Percentiles rank a stretch among this genome's conserved stretches.
Evolutionary conservation across 2,329 filamentous ascomycete genomes (phyloP).

Genomic region (Podosphaera aphanis): DNA sequence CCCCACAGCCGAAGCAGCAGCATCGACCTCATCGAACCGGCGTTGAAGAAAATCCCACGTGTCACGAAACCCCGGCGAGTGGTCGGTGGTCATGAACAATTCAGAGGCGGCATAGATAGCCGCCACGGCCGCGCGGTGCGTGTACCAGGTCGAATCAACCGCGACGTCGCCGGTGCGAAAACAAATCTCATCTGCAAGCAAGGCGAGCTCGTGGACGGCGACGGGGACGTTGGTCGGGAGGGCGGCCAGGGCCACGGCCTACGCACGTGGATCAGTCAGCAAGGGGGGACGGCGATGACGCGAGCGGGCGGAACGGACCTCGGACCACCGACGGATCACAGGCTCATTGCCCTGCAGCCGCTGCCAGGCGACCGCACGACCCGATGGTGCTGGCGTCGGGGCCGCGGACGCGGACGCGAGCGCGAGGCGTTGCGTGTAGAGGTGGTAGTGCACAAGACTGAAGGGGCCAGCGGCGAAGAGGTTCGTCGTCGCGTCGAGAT

Average conservation of each 20-base stretch:
- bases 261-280: not conserved
- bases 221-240: slow-evolving; percentile 54
- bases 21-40: slow-evolving; percentile 39
- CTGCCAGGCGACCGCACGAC: slow-evolving; percentile 51
- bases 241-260: slow-evolving; percentile 70
- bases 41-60: slow-evolving; percentile 62
- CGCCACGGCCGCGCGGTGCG: slow-evolving; percentile 37
- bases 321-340: slow-evolving; percentile 61
- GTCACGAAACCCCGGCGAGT: slow-evolving; percentile 44
- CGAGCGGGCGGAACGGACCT: slow-evolving; percentile 30
- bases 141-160: slow-evolving; percentile 79
- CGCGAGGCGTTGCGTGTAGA: slow-evolving; percentile 38
- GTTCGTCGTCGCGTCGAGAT: slow-evolving; percentile 65
- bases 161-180: slow-evolving; percentile 60
- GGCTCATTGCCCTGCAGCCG: slow-evolving; percentile 51
- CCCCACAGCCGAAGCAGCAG: slow-evolving; percentile 35
- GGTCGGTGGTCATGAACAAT: slow-evolving; percentile 84
- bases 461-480: slow-evolving; percentile 61
- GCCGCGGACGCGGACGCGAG: not conserved
- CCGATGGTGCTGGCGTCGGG: not conserved
- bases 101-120: slow-evolving; percentile 58
- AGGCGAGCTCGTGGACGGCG: slow-evolving; percentile 56
- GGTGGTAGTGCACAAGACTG: slow-evolving; percentile 57
- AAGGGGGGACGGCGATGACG: not conserved
- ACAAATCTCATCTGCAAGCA: slow-evolving; percentile 79